A percentile compares a stretch with the other conserved stretches of the same genome.
These are phyloP conservation scores for Chaetoscypha palmicola DNA, from an alignment of 2,329 filamentous ascomycete genomes.

Conservation along the genomic window DNA sequence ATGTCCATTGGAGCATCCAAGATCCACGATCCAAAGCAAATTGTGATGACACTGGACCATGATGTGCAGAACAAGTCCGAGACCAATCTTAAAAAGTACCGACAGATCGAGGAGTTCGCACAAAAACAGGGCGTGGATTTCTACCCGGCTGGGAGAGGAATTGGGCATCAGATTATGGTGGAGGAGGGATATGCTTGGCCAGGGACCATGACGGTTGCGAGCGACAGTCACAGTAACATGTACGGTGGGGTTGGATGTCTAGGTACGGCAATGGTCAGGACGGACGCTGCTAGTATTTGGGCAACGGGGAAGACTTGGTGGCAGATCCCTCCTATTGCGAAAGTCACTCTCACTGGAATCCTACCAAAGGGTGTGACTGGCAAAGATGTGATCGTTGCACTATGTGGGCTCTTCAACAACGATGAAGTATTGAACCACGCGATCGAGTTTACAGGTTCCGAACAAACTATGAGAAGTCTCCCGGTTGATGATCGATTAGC, in stretches of 20 bases:
- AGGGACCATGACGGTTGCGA: conserved; percentile 73
- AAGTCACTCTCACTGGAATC: conserved; percentile 68
- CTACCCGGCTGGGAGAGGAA: conserved; percentile 70
- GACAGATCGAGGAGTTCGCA: conserved; percentile 75
- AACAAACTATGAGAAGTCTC: conserved; percentile 68
- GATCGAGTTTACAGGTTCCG: conserved; percentile 78
- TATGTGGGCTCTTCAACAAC: conserved; percentile 79
- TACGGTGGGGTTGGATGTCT: conserved; percentile 75
- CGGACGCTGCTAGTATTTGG: conserved; percentile 82
- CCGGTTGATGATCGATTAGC: conserved; percentile 67
- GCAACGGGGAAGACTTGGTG: conserved; percentile 80
- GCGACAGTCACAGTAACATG: conserved; percentile 71
- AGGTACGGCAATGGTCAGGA: conserved; percentile 76
- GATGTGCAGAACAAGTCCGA: conserved; percentile 80
- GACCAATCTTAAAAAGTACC: conserved; percentile 76
- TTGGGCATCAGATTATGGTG: conserved; percentile 89
- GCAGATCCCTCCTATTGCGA: conserved; percentile 78
- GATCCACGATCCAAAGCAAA: conserved; percentile 63
- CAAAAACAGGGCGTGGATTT: conserved; percentile 69
- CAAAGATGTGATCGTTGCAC: conserved; percentile 88
- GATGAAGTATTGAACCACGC: conserved; percentile 87
- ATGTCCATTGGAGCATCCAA: conserved; percentile 74
- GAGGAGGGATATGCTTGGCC: conserved; percentile 84
- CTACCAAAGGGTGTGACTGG: conserved; percentile 77
- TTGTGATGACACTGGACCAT: conserved; percentile 81